Conservation (phyloP, 1,139 yeast genomes). For the Candida neerlandica region DNA sequence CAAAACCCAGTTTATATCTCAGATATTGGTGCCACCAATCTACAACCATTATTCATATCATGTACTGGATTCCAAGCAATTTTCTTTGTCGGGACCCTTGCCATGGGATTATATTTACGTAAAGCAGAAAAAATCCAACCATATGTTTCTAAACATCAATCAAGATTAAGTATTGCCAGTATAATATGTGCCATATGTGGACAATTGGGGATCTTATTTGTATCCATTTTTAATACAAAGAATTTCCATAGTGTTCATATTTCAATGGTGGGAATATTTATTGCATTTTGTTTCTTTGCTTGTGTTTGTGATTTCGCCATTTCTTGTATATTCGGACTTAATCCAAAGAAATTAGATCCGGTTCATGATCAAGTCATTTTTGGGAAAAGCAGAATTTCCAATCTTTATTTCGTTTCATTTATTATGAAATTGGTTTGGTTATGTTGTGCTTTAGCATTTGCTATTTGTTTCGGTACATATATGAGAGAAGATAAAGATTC, state of each 20-base stretch:
- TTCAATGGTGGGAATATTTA: constrained; percentile 72
- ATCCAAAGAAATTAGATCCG: constrained; percentile 44
- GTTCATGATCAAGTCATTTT: constrained; percentile 42
- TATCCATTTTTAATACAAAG: constrained; percentile 73
- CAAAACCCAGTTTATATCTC: constrained; percentile 74
- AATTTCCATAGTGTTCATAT: constrained; percentile 62
- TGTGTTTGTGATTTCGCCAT: constrained; percentile 62
- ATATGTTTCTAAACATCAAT: constrained; percentile 50
- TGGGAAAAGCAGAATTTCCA: constrained; percentile 40
- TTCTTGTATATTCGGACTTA: constrained; percentile 62
- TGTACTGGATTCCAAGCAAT: constrained; percentile 80
- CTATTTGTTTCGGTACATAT: constrained; percentile 64
- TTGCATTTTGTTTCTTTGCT: constrained; percentile 69
- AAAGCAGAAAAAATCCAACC: constrained; percentile 48
- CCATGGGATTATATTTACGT: constrained; percentile 57
- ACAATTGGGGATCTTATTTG: constrained; percentile 76
- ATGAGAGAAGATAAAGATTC: constrained; percentile 39
- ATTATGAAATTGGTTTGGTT: constrained; percentile 67
- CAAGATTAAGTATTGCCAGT: constrained; percentile 50
- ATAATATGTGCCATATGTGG: constrained; percentile 62
- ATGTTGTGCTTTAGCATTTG: constrained; percentile 66
- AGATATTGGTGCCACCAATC: constrained; percentile 81
- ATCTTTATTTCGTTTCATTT: constrained; percentile 53
- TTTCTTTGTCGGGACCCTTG: constrained; percentile 67
- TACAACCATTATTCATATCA: constrained; percentile 82